phyloP scores from a whole-genome alignment of 495 filamentous ascomycete species.

The Penicillium mononematosum region DNA sequence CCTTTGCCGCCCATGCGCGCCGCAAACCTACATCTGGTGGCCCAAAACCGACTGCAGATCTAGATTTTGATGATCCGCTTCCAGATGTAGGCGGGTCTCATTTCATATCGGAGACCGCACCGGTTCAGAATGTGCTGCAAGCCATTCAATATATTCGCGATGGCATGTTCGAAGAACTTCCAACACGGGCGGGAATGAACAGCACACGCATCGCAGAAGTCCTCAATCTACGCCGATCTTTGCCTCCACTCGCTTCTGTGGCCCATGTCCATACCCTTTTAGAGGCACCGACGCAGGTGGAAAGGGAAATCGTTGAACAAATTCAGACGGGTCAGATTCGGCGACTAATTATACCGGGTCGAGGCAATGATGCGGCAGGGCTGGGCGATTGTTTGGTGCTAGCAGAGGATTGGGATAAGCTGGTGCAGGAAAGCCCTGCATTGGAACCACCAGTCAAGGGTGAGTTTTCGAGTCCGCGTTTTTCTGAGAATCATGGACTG shows the following conservation, averaged over 20 bases:
- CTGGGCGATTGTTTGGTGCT: conserved; percentile 73
- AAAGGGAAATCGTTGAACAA: conserved; percentile 70
- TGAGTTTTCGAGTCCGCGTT: conserved; percentile 13
- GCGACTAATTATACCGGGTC: conserved; percentile 63
- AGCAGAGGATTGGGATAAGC: conserved; percentile 57
- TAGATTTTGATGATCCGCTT: conserved; percentile 46
- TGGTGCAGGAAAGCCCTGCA: conserved; percentile 45
- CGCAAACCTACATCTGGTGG: conserved; percentile 52
- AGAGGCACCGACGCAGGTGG: conserved; percentile 64
- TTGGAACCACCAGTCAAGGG: conserved; percentile 53
- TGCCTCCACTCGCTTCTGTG: conserved; percentile 70
- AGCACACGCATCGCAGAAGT: conserved; percentile 68
- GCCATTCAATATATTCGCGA: conserved; percentile 60
- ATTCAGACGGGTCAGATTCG: conserved; percentile 58
- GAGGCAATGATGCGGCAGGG: conserved; percentile 57
- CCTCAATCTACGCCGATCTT: conserved; percentile 60
- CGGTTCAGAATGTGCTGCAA: conserved; percentile 61
- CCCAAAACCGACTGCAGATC: conserved; percentile 39
- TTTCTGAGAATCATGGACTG: not conserved
- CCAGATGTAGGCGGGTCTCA: conserved; percentile 40
- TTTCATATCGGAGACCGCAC: conserved; percentile 46
- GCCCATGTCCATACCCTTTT: conserved; percentile 70
- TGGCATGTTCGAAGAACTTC: conserved; percentile 69
- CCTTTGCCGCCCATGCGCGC: conserved; percentile 54
- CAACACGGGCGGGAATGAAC: conserved; percentile 69